Evolutionary conservation across 2,329 filamentous ascomycete species (phyloP).

Genomic region (Claviceps sp.): DNA sequence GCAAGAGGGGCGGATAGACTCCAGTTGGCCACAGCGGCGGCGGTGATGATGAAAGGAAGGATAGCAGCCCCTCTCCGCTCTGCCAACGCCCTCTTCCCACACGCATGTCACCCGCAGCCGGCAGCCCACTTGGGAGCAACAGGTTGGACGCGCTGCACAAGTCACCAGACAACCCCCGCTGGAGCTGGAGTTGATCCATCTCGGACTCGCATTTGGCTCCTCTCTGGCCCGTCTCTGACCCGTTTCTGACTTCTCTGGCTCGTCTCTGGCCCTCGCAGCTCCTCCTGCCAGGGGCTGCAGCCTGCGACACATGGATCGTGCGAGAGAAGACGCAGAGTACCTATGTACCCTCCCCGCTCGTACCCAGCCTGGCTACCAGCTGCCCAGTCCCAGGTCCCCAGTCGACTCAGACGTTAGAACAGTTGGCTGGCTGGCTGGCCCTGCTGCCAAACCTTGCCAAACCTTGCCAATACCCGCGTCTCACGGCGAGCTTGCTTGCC

Average conservation of each 20-base stretch:
- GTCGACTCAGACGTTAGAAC: background rate
- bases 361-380: background rate
- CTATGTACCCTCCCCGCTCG: background rate
- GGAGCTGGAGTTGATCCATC: background rate
- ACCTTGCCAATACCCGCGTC: background rate
- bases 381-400: background rate
- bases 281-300: constrained; percentile 1
- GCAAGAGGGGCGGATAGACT: background rate
- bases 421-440: background rate
- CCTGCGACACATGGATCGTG: background rate
- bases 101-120: background rate
- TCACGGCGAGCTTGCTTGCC: constrained; percentile 1
- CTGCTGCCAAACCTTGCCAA: background rate
- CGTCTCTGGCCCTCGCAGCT: background rate
- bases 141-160: background rate
- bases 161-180: background rate
- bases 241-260: background rate
- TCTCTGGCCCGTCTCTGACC: background rate
- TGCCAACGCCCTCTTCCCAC: background rate
- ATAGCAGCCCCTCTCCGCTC: background rate
- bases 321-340: background rate
- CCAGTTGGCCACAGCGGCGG: background rate
- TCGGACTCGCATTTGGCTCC: background rate
- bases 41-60: background rate
- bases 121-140: background rate